A percentile compares a stretch with the other conserved stretches of the same genome.
Conservation (phyloP, 768 basidiomycete genomes). For the Pisolithus tinctorius region DNA sequence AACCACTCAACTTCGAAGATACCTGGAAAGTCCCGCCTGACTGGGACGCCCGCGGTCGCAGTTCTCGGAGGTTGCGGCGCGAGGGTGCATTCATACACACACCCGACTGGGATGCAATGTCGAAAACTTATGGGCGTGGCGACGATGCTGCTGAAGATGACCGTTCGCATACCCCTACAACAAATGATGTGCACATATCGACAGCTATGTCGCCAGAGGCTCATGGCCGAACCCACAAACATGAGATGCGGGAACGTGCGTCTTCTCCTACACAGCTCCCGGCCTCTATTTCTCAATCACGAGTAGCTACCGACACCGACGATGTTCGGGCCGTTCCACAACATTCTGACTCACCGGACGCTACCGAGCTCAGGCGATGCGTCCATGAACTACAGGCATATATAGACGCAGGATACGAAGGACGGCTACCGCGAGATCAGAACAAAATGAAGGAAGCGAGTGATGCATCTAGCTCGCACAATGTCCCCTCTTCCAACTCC, state of each 20-base stretch:
- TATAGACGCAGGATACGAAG: background rate
- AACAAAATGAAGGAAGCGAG: background rate
- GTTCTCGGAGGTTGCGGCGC: background rate
- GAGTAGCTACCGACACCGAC: background rate
- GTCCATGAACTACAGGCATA: background rate
- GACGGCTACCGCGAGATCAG: background rate
- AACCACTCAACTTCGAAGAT: background rate
- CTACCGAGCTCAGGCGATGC: background rate
- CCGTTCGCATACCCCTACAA: background rate
- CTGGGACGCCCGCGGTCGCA: background rate
- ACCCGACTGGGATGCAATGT: slow-evolving; percentile 2
- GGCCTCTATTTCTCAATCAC: background rate
- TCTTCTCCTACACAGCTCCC: background rate
- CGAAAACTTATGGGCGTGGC: background rate
- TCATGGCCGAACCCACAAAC: too few relatives aligned
- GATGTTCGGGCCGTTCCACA: background rate
- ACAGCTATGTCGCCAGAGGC: background rate
- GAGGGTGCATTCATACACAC: slow-evolving; percentile 1
- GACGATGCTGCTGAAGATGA: background rate
- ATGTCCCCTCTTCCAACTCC: background rate
- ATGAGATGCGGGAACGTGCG: background rate
- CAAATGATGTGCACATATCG: background rate
- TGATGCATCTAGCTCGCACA: background rate
- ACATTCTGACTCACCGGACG: background rate
- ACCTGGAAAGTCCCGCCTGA: background rate